These are phyloP conservation scores for Eimeria praecox DNA, from an alignment of 169 alveolate genomes.

Conservation along the genomic window DNA sequence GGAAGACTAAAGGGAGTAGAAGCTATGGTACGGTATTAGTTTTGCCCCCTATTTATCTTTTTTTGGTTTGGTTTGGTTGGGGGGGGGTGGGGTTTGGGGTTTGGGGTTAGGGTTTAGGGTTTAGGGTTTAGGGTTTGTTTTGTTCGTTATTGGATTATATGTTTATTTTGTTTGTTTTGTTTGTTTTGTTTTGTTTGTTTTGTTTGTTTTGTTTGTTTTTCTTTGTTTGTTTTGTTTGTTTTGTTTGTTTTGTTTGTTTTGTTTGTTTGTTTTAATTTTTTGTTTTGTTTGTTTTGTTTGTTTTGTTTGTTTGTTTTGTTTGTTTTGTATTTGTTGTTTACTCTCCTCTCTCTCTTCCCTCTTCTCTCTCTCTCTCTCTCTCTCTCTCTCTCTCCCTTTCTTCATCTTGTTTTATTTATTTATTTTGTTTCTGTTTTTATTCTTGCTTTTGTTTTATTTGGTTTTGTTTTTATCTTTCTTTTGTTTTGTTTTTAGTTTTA, in stretches of 20 bases:
- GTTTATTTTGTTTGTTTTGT: neutral
- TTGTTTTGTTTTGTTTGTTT: neutral
- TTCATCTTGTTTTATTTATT: neutral
- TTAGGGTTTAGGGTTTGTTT: neutral
- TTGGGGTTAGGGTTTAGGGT: too few species aligned
- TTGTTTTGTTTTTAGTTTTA: neutral
- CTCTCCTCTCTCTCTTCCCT: neutral
- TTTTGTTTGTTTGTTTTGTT: neutral
- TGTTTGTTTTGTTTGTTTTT: too few species aligned
- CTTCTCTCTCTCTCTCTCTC: neutral
- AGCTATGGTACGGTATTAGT: constrained; percentile 67
- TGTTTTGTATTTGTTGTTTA: neutral
- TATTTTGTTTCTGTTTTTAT: neutral
- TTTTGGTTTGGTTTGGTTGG: too few species aligned
- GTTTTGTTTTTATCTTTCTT: neutral
- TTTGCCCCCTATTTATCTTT: too few species aligned
- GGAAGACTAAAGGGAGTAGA: constrained; percentile 67
- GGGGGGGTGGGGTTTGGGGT: too few species aligned
- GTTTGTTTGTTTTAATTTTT: neutral
- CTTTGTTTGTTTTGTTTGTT: too few species aligned
- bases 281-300: neutral
- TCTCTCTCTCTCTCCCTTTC: neutral
- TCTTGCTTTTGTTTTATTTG: neutral
- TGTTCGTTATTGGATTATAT: neutral
- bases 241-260: neutral